These are phyloP conservation scores for Myxozyma sirexii DNA, from an alignment of 805 yeast genomes.

Conservation along the genomic window DNA sequence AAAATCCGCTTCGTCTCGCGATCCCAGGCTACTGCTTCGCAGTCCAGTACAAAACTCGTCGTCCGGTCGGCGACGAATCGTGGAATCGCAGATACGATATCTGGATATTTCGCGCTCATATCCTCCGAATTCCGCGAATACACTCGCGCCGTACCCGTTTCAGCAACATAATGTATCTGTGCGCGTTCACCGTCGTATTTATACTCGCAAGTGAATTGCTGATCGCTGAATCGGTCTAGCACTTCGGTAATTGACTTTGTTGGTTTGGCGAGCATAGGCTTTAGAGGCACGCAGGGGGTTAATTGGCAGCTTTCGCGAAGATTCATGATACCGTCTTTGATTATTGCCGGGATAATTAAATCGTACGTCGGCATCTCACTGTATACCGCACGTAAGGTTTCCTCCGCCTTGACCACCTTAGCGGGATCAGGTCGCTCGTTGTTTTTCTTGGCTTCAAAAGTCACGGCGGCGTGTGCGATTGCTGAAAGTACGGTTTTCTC, in stretches of 20 bases:
- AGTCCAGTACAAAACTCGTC: conserved; percentile 75
- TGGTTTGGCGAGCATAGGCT: conserved; percentile 98
- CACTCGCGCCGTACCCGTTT: conserved; percentile 45
- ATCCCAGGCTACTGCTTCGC: conserved; percentile 99
- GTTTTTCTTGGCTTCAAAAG: conserved; percentile 52
- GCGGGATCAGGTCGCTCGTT: conserved; percentile 45
- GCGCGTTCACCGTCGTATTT: conserved; percentile 98
- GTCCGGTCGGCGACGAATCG: conserved; percentile 55
- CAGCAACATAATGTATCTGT: conserved; percentile 75
- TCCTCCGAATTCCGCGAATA: conserved; percentile 96
- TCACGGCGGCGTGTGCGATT: conserved; percentile 77
- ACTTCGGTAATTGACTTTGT: conserved; percentile 93
- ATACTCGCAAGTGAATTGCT: conserved; percentile 90
- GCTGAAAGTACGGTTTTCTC: conserved; percentile 88
- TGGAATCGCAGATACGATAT: conserved; percentile 68
- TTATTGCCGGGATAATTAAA: conserved; percentile 65
- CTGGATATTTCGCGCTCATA: conserved; percentile 96
- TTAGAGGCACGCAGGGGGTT: conserved; percentile 90
- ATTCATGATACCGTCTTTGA: conserved; percentile 67
- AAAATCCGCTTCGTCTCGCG: conserved; percentile 71
- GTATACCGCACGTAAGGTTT: conserved; percentile 74
- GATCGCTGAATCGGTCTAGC: conserved; percentile 69
- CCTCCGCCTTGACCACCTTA: conserved; percentile 66
- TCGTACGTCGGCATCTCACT: conserved; percentile 91
- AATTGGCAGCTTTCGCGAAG: conserved; percentile 69